phyloP scores from a whole-genome alignment of 1,139 yeast genomes.

The Pichia sp. region DNA sequence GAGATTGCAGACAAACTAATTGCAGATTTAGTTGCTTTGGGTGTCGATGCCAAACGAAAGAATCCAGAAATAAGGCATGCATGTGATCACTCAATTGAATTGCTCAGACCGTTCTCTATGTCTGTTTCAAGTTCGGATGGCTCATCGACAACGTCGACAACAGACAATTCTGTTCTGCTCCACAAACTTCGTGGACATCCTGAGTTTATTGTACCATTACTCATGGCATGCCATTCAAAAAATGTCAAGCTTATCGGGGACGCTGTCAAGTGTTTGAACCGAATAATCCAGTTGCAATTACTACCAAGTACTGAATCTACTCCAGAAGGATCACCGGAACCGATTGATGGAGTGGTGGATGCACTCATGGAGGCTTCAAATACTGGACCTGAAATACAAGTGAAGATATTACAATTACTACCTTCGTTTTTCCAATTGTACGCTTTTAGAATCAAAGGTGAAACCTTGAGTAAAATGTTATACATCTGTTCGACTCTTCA shows the following conservation, averaged over 20 bases:
- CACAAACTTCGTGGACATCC: slow-evolving; percentile 34
- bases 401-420: slow-evolving; percentile 79
- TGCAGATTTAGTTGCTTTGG: slow-evolving; percentile 55
- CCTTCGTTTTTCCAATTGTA: slow-evolving; percentile 73
- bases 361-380: slow-evolving; percentile 72
- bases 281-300: slow-evolving; percentile 47
- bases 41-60: slow-evolving; percentile 68
- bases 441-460: slow-evolving; percentile 51
- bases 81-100: slow-evolving; percentile 56
- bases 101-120: slow-evolving; percentile 31
- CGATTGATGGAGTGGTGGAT: slow-evolving; percentile 54
- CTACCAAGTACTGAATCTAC: slow-evolving; percentile 39
- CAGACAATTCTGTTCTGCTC: not conserved
- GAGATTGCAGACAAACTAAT: slow-evolving; percentile 43
- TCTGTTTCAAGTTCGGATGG: not conserved
- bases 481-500: slow-evolving; percentile 71
- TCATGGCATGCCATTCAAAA: slow-evolving; percentile 68
- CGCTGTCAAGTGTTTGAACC: slow-evolving; percentile 67
- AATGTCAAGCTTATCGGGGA: slow-evolving; percentile 70
- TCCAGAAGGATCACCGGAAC: slow-evolving; percentile 26
- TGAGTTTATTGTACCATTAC: slow-evolving; percentile 63
- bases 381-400: slow-evolving; percentile 75
- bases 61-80: slow-evolving; percentile 63
- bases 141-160: not conserved
- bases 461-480: slow-evolving; percentile 54